These are phyloP conservation scores for Nymphaea colorata DNA, from an alignment of 164 flowering plant genomes.

Conservation along the genomic window DNA sequence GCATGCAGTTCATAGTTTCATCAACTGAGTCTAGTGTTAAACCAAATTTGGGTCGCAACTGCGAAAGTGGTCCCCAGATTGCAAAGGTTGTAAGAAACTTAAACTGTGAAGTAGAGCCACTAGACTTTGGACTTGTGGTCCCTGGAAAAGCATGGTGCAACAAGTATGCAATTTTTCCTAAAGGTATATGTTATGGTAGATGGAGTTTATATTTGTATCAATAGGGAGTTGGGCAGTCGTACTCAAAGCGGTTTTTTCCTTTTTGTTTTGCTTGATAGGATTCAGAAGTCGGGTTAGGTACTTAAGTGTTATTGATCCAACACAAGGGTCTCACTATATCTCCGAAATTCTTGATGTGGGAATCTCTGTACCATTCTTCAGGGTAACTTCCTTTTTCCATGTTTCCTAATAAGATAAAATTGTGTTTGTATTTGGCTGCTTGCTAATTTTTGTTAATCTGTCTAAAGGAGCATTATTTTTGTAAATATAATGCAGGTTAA, in stretches of 20 bases:
- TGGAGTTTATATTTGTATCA: not conserved
- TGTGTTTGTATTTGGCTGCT: no score
- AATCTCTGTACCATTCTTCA: constrained; percentile 56
- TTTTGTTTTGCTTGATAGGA: constrained; percentile 34
- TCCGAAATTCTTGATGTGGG: constrained; percentile 86
- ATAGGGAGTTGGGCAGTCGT: not conserved
- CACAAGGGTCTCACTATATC: constrained; percentile 49
- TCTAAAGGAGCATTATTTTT: no score
- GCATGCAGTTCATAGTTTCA: not conserved
- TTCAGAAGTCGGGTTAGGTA: constrained; percentile 81
- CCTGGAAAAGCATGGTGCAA: constrained; percentile 71
- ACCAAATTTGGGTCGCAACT: not conserved
- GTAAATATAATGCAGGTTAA: no score
- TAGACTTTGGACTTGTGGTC: constrained; percentile 55
- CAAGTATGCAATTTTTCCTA: constrained; percentile 71
- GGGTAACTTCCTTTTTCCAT: constrained; percentile 27
- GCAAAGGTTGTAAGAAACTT: constrained; percentile 82
- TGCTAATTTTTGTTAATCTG: no score
- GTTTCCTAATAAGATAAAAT: no score
- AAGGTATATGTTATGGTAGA: constrained; percentile 29
- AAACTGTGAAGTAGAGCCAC: constrained; percentile 67
- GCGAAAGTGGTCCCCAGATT: constrained; percentile 84
- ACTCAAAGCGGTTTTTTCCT: not conserved
- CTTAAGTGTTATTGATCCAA: constrained; percentile 63
- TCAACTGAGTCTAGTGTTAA: not conserved